Evolutionary conservation across 2,329 filamentous ascomycete species (phyloP).

Genomic region (Ciborinia camelliae): DNA sequence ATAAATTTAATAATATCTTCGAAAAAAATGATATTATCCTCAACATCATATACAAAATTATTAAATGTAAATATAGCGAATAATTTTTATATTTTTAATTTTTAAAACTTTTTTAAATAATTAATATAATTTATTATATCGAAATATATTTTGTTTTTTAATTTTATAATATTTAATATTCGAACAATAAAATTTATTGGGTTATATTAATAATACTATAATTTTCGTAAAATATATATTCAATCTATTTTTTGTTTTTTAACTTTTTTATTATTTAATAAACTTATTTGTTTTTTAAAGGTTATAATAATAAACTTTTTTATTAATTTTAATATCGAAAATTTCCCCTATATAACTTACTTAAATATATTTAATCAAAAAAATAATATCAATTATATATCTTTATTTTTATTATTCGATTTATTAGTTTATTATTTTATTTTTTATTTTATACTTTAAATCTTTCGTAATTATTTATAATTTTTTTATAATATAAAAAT

Average conservation of each 20-base stretch:
- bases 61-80: background rate
- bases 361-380: too few species aligned
- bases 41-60: background rate
- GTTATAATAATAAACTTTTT: too few species aligned
- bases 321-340: too few species aligned
- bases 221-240: too few species aligned
- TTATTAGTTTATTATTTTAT: too few species aligned
- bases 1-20: background rate
- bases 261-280: background rate
- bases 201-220: background rate
- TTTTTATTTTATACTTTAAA: too few species aligned
- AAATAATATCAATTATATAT: too few species aligned
- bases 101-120: background rate
- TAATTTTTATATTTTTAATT: background rate
- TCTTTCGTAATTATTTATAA: too few species aligned
- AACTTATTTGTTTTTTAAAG: background rate
- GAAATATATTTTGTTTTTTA: background rate
- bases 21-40: background rate
- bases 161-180: background rate
- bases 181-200: background rate
- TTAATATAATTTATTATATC: background rate
- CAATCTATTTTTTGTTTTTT: background rate
- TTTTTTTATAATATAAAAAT: too few species aligned
- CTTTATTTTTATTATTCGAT: too few species aligned
- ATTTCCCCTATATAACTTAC: too few species aligned